Evolutionary conservation across 2,329 filamentous ascomycete species (phyloP).

Genomic region (Incumbomyces delicatus): DNA sequence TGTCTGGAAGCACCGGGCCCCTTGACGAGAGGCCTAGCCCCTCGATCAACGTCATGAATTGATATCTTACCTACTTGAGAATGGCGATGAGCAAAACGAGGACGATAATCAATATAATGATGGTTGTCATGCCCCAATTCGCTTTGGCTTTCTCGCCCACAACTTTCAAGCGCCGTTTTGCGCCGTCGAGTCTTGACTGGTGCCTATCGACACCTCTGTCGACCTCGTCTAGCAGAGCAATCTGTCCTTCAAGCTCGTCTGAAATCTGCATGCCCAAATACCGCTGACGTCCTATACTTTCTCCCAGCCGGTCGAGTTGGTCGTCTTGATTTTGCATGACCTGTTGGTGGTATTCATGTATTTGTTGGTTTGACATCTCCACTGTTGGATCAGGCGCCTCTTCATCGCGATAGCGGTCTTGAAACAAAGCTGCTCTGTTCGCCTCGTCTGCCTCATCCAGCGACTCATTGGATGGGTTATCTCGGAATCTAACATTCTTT

Average conservation of each 20-base stretch:
- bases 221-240: constrained; percentile 79
- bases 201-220: constrained; percentile 77
- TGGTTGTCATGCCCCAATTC: constrained; percentile 76
- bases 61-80: constrained; percentile 48
- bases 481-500: constrained; percentile 81
- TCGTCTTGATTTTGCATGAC: constrained; percentile 85
- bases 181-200: constrained; percentile 63
- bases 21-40: too few species aligned
- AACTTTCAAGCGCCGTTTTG: constrained; percentile 59
- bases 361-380: constrained; percentile 66
- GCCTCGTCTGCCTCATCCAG: constrained; percentile 39
- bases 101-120: constrained; percentile 72
- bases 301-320: constrained; percentile 80
- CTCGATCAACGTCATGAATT: too few species aligned
- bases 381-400: constrained; percentile 52
- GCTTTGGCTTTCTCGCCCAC: constrained; percentile 68
- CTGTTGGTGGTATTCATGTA: constrained; percentile 72
- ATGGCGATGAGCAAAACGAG: constrained; percentile 74
- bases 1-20: too few species aligned
- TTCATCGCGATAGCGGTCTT: constrained; percentile 33
- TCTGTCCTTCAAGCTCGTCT: constrained; percentile 86
- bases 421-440: constrained; percentile 51
- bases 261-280: constrained; percentile 94
- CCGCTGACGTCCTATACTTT: constrained; percentile 76
- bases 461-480: constrained; percentile 43